Conservation (phyloP, 2,329 filamentous ascomycete species). For the Aotearoamyces nothofagi region DNA sequence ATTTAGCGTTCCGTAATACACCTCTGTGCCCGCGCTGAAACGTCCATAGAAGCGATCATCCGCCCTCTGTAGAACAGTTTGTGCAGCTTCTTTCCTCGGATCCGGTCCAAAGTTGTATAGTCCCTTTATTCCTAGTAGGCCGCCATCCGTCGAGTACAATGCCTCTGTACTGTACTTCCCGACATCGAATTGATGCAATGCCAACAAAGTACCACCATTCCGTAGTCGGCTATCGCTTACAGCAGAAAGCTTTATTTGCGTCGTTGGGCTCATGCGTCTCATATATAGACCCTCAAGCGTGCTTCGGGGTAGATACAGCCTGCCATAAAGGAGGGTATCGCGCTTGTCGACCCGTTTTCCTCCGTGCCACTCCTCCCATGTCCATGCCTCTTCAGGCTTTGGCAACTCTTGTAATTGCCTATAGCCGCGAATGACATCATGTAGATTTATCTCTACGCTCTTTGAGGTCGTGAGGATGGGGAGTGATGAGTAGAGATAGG, state of each 20-base stretch:
- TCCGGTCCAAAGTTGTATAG: constrained; percentile 76
- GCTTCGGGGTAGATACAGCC: constrained; percentile 70
- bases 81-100: constrained; percentile 11
- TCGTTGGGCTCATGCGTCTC: constrained; percentile 58
- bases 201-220: constrained; percentile 63
- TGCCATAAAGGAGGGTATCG: constrained; percentile 55
- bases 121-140: constrained; percentile 71
- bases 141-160: constrained; percentile 83
- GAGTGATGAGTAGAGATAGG: constrained; percentile 86
- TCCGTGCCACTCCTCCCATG: constrained; percentile 37
- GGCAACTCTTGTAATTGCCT: constrained; percentile 55
- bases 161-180: constrained; percentile 84
- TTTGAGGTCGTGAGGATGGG: constrained; percentile 53
- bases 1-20: constrained; percentile 91
- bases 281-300: constrained; percentile 78
- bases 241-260: constrained; percentile 67
- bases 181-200: constrained; percentile 64
- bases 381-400: constrained; percentile 31
- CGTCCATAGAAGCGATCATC: constrained; percentile 58
- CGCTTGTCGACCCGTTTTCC: constrained; percentile 32
- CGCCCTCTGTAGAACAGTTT: constrained; percentile 9
- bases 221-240: constrained; percentile 58
- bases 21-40: constrained; percentile 80
- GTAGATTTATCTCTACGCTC: constrained; percentile 63
- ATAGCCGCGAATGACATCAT: constrained; percentile 69